phyloP scores from a whole-genome alignment of 1,284 basidiomycete genomes.

The Neolentinus lepideus region DNA sequence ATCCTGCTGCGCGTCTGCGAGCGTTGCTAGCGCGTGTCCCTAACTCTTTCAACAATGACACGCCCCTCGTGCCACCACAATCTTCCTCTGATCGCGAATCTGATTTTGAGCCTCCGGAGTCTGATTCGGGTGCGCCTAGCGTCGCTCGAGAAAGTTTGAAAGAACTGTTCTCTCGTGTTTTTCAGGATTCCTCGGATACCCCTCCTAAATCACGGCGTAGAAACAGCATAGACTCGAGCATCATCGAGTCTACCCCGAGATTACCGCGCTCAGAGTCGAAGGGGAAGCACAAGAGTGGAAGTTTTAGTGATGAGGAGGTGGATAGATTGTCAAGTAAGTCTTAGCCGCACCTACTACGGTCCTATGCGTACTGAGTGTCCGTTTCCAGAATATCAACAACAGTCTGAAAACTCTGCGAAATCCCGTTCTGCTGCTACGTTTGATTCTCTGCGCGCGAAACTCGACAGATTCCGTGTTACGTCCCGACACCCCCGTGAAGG shows the following conservation, averaged over 20 bases:
- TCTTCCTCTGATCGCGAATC: conserved; percentile 53
- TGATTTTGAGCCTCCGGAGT: conserved; percentile 42
- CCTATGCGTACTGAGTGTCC: conserved; percentile 8
- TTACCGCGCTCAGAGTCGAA: conserved; percentile 31
- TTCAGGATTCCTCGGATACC: conserved; percentile 54
- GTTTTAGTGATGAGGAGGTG: conserved; percentile 61
- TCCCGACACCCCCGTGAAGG: background rate
- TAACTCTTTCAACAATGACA: conserved; percentile 24
- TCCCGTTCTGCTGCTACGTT: conserved; percentile 39
- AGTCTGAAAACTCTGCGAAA: conserved; percentile 29
- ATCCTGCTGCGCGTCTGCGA: conserved; percentile 46
- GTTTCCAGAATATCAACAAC: conserved; percentile 21
- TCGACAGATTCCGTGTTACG: conserved; percentile 25
- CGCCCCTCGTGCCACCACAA: conserved; percentile 22
- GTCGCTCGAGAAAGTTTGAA: conserved; percentile 50
- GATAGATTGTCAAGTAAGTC: conserved; percentile 47
- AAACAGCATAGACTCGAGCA: conserved; percentile 56
- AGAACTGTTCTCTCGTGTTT: conserved; percentile 54
- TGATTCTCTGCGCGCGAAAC: conserved; percentile 41
- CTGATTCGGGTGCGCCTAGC: conserved; percentile 35
- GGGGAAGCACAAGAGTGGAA: conserved; percentile 45
- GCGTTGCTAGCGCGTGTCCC: conserved; percentile 42
- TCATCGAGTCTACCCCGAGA: conserved; percentile 49
- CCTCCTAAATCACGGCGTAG: conserved; percentile 40
- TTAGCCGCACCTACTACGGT: background rate